phyloP scores from a whole-genome alignment of 345 rosid genomes.

The Populus davidiana region DNA sequence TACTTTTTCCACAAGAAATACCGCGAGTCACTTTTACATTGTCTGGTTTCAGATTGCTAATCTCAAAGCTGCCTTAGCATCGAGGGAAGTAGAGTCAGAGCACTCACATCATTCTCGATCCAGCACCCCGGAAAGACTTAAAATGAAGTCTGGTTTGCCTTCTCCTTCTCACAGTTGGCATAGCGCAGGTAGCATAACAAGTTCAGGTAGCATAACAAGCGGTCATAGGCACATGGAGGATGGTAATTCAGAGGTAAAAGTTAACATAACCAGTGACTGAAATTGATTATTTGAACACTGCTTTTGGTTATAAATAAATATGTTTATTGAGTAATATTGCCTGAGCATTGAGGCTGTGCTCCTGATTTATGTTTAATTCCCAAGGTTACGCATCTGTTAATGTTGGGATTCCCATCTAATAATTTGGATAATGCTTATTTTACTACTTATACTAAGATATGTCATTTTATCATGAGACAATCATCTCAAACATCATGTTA shows the following conservation, averaged over 20 bases:
- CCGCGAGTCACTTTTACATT: not conserved
- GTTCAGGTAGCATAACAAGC: not conserved
- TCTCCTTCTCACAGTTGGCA: constrained; percentile 26
- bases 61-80: constrained; percentile 32
- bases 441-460: not conserved
- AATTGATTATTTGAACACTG: not conserved
- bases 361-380: not conserved
- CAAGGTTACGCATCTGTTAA: not conserved
- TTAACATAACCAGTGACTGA: not conserved
- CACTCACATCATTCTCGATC: constrained; percentile 24
- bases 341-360: not conserved
- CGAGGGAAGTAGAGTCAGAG: constrained; percentile 27
- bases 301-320: not conserved
- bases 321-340: not conserved
- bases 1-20: not conserved
- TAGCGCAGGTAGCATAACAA: not conserved
- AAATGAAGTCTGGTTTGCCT: constrained; percentile 10
- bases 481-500: not conserved
- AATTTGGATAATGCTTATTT: not conserved
- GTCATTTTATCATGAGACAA: not conserved
- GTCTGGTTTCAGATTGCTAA: constrained; percentile 22
- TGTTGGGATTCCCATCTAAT: not conserved
- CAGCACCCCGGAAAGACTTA: constrained; percentile 27
- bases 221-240: constrained; percentile 9
- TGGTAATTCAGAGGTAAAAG: constrained; percentile 10